Conservation (phyloP, 495 filamentous ascomycete species). For the Penicillium pancosmium region DNA sequence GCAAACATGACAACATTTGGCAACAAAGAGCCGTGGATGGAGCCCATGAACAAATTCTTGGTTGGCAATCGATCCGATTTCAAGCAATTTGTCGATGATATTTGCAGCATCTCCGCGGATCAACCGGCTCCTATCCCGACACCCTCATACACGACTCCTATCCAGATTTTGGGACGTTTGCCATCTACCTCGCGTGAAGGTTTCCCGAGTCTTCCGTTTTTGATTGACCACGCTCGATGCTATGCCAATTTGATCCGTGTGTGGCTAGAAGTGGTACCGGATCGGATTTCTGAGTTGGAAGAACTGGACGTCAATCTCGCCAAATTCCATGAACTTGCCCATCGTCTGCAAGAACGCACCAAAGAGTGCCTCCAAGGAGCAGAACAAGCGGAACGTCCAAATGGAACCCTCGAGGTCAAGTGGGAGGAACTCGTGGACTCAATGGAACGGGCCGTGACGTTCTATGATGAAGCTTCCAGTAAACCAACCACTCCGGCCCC, state of each 20-base stretch:
- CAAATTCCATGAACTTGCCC: conserved; percentile 77
- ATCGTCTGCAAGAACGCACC: conserved; percentile 70
- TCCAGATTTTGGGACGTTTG: conserved; percentile 84
- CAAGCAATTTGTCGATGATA: conserved; percentile 82
- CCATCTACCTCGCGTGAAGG: conserved; percentile 85
- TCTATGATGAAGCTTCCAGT: conserved; percentile 43
- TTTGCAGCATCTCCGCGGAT: conserved; percentile 80
- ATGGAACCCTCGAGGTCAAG: conserved; percentile 58
- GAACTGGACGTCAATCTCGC: conserved; percentile 42
- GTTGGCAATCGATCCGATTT: conserved; percentile 61
- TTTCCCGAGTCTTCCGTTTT: conserved; percentile 90
- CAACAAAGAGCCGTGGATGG: conserved; percentile 98
- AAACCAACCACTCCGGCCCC: conserved; percentile 45
- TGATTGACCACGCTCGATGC: conserved; percentile 87
- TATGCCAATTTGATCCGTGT: conserved; percentile 87
- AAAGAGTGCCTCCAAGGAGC: conserved; percentile 69
- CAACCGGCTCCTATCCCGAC: conserved; percentile 65
- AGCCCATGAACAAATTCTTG: conserved; percentile 84
- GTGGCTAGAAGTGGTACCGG: conserved; percentile 70
- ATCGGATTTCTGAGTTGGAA: conserved; percentile 36
- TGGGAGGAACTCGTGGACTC: conserved; percentile 79
- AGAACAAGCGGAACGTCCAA: conserved; percentile 71
- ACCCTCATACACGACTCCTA: conserved; percentile 89
- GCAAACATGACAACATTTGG: conserved; percentile 94
- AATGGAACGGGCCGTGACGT: conserved; percentile 56